Evolutionary conservation across 2,329 filamentous ascomycete genomes (phyloP).

Genomic region (Iodosphaeria phyllophila): DNA sequence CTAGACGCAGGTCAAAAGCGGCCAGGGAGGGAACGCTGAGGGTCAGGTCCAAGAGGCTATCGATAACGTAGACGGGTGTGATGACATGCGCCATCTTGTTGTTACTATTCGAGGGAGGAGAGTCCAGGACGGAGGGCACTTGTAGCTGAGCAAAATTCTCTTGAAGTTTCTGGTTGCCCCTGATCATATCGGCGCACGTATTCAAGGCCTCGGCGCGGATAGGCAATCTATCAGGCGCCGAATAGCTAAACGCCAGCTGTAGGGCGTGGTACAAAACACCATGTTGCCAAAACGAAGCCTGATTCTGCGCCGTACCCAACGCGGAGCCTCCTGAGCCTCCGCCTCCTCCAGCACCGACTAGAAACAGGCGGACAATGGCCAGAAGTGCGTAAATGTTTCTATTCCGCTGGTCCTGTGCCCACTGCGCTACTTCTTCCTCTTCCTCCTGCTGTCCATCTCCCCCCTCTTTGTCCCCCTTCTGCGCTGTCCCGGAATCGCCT

Average conservation of each 20-base stretch:
- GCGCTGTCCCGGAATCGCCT: no score
- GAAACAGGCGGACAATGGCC: constrained; percentile 70
- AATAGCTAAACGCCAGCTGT: constrained; percentile 61
- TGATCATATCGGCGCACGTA: constrained; percentile 77
- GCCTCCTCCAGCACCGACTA: constrained; percentile 71
- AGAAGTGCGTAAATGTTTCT: constrained; percentile 86
- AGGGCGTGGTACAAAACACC: constrained; percentile 64
- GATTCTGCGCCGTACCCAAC: constrained; percentile 68
- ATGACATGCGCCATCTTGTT: constrained; percentile 26
- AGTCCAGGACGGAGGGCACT: constrained; percentile 39
- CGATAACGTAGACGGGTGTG: constrained; percentile 69
- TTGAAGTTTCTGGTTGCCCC: constrained; percentile 61
- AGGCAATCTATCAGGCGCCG: constrained; percentile 49
- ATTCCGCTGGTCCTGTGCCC: constrained; percentile 61
- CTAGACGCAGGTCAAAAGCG: constrained; percentile 63
- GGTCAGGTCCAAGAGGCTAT: constrained; percentile 71
- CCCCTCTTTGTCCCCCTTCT: no score
- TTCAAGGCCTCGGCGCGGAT: constrained; percentile 76
- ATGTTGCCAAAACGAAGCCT: constrained; percentile 69
- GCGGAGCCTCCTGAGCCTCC: no score
- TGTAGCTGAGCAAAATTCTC: constrained; percentile 79
- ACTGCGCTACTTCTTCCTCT: constrained; percentile 45
- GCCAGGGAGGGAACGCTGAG: constrained; percentile 47
- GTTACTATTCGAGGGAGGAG: constrained; percentile 18
- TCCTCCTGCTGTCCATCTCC: constrained; percentile 32